phyloP scores from a whole-genome alignment of 1,139 yeast species.

The Oligophagozyma castellii region DNA sequence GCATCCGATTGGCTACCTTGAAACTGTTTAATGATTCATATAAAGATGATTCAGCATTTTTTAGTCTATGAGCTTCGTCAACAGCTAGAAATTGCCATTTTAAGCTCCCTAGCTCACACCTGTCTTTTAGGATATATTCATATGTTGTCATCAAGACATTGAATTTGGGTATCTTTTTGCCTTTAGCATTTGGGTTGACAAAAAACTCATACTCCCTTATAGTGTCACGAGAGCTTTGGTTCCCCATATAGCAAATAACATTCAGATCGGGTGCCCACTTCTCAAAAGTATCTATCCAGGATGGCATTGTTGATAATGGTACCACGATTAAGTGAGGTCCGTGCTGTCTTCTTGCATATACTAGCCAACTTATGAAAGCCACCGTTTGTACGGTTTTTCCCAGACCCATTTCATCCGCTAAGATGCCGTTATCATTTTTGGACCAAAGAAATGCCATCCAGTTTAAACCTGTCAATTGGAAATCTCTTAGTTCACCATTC shows the following conservation, averaged over 20 bases:
- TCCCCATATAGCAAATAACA: constrained; percentile 85
- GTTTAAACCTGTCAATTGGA: constrained; percentile 93
- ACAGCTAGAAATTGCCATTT: constrained; percentile 97
- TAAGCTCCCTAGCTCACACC: constrained; percentile 61
- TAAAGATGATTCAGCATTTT: constrained; percentile 84
- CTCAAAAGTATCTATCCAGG: constrained; percentile 98
- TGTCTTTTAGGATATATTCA: constrained; percentile 87
- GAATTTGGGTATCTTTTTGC: constrained; percentile 58
- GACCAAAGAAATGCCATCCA: constrained; percentile 99
- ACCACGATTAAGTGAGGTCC: constrained; percentile 97
- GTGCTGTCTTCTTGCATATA: constrained; percentile 86
- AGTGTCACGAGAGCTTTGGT: constrained; percentile 68
- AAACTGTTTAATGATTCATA: constrained; percentile 79
- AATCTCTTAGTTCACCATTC: constrained; percentile 87
- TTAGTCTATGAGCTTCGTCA: constrained; percentile 95
- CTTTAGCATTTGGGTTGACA: constrained; percentile 33
- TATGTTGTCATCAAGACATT: constrained; percentile 84
- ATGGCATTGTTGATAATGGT: constrained; percentile 90
- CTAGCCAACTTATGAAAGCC: constrained; percentile 84
- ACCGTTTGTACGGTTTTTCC: constrained; percentile 98
- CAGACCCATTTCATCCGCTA: constrained; percentile 98
- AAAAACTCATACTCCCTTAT: constrained; percentile 81
- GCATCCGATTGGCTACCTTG: constrained; percentile 67
- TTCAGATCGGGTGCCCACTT: constrained; percentile 96
- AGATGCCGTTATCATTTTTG: constrained; percentile 89